These are phyloP conservation scores for Penicillium verhagenii DNA, from an alignment of 495 filamentous ascomycete species.

Conservation along the genomic window DNA sequence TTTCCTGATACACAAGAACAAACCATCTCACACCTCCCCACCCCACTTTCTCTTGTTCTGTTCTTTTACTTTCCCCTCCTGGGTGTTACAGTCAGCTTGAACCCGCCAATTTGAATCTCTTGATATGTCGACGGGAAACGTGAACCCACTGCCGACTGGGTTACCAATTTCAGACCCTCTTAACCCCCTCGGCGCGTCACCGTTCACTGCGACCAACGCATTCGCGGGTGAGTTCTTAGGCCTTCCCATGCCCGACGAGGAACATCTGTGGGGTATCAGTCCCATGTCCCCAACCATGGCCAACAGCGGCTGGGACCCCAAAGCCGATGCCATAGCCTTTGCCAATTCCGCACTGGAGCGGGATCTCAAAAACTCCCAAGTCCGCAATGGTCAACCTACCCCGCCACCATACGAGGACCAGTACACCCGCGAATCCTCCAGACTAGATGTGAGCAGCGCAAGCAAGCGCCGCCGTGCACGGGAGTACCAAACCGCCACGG, in stretches of 20 bases:
- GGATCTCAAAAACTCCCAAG: constrained; percentile 37
- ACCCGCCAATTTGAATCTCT: too few species aligned
- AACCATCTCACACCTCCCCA: background rate
- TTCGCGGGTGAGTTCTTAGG: constrained; percentile 31
- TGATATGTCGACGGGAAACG: constrained; percentile 21
- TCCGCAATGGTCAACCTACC: constrained; percentile 45
- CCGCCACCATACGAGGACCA: constrained; percentile 38
- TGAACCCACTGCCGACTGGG: constrained; percentile 18
- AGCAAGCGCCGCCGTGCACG: constrained; percentile 15
- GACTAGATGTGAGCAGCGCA: constrained; percentile 11
- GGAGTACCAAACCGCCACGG: constrained; percentile 17
- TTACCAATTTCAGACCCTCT: constrained; percentile 11
- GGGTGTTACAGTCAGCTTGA: background rate
- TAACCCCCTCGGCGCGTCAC: constrained; percentile 12
- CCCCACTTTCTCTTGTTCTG: background rate
- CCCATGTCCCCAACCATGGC: constrained; percentile 31
- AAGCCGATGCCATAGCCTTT: constrained; percentile 25
- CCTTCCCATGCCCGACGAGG: constrained; percentile 32
- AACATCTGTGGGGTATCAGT: constrained; percentile 35
- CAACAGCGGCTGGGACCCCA: constrained; percentile 25
- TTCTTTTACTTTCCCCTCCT: background rate
- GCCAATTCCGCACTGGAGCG: constrained; percentile 25
- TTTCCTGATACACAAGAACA: background rate
- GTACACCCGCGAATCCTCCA: constrained; percentile 4
- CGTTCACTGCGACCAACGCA: constrained; percentile 24